Conservation (phyloP, 169 alveolate species). For the Plasmodium inui region DNA sequence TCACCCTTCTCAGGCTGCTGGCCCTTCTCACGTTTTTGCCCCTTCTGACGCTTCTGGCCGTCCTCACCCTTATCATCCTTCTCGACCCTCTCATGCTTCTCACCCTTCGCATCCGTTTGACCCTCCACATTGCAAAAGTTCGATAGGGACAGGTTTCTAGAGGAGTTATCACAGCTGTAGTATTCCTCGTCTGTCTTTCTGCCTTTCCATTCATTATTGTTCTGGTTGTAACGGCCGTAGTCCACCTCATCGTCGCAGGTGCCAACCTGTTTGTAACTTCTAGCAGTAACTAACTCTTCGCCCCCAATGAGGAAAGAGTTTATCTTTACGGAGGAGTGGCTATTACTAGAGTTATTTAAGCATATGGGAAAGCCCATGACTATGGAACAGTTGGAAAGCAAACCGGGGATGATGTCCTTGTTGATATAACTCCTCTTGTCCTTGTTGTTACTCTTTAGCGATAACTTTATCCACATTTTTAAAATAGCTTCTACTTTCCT, state of each 20-base stretch:
- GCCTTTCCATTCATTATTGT: conserved; percentile 1
- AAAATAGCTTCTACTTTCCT: conserved; percentile 44
- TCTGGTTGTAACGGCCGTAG: neutral
- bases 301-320: conserved; percentile 73
- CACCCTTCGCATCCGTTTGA: neutral
- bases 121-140: conserved; percentile 14
- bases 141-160: neutral
- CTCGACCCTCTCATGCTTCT: conserved; percentile 18
- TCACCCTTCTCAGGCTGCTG: too few relatives aligned
- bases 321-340: conserved; percentile 31
- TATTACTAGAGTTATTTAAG: neutral
- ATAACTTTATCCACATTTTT: conserved; percentile 69
- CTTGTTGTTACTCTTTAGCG: conserved; percentile 18
- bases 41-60: too few relatives aligned
- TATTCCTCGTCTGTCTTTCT: conserved; percentile 26
- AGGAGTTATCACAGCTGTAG: conserved; percentile 29
- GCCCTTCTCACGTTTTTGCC: too few relatives aligned
- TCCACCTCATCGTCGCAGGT: neutral
- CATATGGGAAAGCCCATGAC: conserved; percentile 71
- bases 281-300: conserved; percentile 22
- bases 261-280: neutral
- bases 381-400: conserved; percentile 78
- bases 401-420: conserved; percentile 63
- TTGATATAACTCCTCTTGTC: conserved; percentile 13
- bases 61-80: too few relatives aligned